Conservation (phyloP, 192 early-diverging fungal genomes). For the Coemansia sp. region DNA sequence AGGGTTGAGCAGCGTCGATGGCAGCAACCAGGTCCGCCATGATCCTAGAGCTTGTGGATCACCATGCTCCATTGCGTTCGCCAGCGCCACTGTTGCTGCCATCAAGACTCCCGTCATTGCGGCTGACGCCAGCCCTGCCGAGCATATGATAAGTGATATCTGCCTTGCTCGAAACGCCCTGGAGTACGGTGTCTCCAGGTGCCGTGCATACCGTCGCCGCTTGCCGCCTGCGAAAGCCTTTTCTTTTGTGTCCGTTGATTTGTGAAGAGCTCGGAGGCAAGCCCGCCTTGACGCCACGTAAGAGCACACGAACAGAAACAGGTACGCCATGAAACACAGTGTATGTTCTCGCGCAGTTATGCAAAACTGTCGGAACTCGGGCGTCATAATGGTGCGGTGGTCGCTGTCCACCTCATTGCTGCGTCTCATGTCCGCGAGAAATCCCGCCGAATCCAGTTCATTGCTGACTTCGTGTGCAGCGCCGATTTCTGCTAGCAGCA, state of each 20-base stretch:
- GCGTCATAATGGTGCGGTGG: slow-evolving; percentile 51
- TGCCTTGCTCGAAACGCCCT: slow-evolving; percentile 38
- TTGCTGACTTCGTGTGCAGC: not conserved
- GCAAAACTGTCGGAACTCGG: slow-evolving; percentile 45
- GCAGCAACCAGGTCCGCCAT: slow-evolving; percentile 50
- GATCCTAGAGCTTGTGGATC: slow-evolving; percentile 17
- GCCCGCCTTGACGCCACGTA: slow-evolving; percentile 33
- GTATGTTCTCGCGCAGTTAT: slow-evolving; percentile 42
- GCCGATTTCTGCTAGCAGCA: not conserved
- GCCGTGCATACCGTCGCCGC: slow-evolving; percentile 6
- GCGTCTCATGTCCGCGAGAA: slow-evolving; percentile 49
- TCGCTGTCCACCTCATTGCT: slow-evolving; percentile 44
- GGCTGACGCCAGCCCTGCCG: slow-evolving; percentile 38
- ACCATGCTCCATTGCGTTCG: slow-evolving; percentile 49
- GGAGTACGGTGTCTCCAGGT: slow-evolving; percentile 32
- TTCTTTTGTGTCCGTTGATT: not conserved
- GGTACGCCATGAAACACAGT: slow-evolving; percentile 28
- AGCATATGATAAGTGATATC: slow-evolving; percentile 26
- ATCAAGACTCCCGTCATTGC: slow-evolving; percentile 28
- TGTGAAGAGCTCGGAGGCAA: slow-evolving; percentile 2
- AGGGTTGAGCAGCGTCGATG: slow-evolving; percentile 33
- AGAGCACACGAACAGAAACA: slow-evolving; percentile 30
- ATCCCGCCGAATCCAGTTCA: not conserved
- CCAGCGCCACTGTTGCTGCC: slow-evolving; percentile 32
- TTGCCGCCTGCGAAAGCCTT: not conserved